A percentile compares a stretch with the other conserved stretches of the same genome.
These are phyloP conservation scores for Trichophyton schoenleinii DNA, from an alignment of 2,329 filamentous ascomycete species.

Conservation along the genomic window DNA sequence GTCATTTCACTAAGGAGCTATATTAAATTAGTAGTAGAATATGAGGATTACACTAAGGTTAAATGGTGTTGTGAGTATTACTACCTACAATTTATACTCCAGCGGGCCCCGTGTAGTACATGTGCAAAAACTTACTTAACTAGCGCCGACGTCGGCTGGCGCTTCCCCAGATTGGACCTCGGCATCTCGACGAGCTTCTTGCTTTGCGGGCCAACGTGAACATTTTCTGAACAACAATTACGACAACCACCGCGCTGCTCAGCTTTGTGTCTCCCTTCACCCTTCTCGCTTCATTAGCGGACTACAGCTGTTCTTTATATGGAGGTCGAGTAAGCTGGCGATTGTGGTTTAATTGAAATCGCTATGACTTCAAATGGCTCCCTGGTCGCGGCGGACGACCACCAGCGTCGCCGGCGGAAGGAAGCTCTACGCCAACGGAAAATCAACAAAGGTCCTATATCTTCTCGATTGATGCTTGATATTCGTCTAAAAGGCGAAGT, in stretches of 20 bases:
- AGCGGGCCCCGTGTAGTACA: not conserved
- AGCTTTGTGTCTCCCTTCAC: not conserved
- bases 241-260: too few species aligned
- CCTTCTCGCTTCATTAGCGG: not conserved
- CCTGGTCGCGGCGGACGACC: not conserved
- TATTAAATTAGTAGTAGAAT: too few species aligned
- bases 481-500: constrained; percentile 74
- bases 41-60: too few species aligned
- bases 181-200: constrained; percentile 1
- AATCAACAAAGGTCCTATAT: constrained; percentile 46
- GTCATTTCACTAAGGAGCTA: too few species aligned
- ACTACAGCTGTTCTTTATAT: not conserved
- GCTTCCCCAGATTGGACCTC: not conserved
- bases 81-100: not conserved
- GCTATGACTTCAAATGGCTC: not conserved
- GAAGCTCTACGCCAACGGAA: constrained; percentile 5
- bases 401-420: constrained; percentile 6
- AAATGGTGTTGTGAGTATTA: too few species aligned
- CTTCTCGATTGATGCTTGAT: constrained; percentile 71
- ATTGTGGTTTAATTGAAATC: not conserved
- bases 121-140: not conserved
- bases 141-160: not conserved
- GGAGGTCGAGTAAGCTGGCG: not conserved
- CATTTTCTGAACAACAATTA: too few species aligned
- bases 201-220: too few species aligned